phyloP scores from a whole-genome alignment of 2,329 filamentous ascomycete genomes.

The Aspergillus chevalieri region DNA sequence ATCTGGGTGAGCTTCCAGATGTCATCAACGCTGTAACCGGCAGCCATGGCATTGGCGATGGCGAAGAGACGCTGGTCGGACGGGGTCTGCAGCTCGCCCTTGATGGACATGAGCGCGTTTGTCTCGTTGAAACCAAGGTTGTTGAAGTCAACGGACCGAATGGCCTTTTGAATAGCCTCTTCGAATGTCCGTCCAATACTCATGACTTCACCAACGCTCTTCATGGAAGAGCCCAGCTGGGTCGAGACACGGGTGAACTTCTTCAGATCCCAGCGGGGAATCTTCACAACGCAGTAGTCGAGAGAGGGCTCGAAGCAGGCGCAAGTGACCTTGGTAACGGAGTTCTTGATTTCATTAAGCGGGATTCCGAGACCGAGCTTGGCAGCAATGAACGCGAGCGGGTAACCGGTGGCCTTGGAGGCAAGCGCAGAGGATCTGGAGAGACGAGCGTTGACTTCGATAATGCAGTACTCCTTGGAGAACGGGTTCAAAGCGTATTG shows the following conservation, averaged over 20 bases:
- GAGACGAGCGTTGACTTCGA: slow-evolving; percentile 95
- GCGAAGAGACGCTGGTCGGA: slow-evolving; percentile 96
- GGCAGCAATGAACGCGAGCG: slow-evolving; percentile 90
- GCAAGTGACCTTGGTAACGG: slow-evolving; percentile 89
- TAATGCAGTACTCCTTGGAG: slow-evolving; percentile 96
- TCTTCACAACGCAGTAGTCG: slow-evolving; percentile 98
- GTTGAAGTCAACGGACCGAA: slow-evolving; percentile 88
- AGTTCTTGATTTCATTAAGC: slow-evolving; percentile 92
- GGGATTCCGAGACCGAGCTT: slow-evolving; percentile 94
- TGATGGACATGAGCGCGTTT: slow-evolving; percentile 86
- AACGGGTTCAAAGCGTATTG: slow-evolving; percentile 96
- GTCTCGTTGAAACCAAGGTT: slow-evolving; percentile 94
- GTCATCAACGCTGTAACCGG: slow-evolving; percentile 88
- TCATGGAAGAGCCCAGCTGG: slow-evolving; percentile 95
- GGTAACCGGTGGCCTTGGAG: slow-evolving; percentile 95
- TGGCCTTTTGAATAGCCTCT: slow-evolving; percentile 97
- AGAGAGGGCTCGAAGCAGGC: slow-evolving; percentile 98
- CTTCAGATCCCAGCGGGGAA: slow-evolving; percentile 97
- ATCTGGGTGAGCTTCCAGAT: slow-evolving; percentile 99
- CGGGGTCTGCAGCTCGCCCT: slow-evolving; percentile 91
- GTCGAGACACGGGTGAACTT: slow-evolving; percentile 98
- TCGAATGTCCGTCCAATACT: slow-evolving; percentile 94
- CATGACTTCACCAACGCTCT: slow-evolving; percentile 99
- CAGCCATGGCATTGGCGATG: slow-evolving; percentile 94
- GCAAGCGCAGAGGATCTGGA: slow-evolving; percentile 92